Evolutionary conservation across 169 alveolate species (phyloP).

Genomic region (Plasmodium falciparum): DNA sequence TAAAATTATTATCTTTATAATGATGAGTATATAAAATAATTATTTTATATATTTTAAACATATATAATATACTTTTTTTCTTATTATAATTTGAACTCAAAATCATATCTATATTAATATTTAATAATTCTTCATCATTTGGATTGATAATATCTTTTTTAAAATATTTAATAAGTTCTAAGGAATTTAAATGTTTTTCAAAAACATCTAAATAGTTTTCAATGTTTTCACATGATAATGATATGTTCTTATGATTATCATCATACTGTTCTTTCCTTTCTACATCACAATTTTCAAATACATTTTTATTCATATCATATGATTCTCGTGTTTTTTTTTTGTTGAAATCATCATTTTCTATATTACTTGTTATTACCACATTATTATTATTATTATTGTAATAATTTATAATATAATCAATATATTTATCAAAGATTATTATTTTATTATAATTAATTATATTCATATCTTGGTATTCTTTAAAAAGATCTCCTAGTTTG

Average conservation of each 20-base stretch:
- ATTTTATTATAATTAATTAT: not conserved
- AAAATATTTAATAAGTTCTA: conserved; percentile 42
- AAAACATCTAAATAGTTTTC: conserved; percentile 44
- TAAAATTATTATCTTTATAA: conserved; percentile 53
- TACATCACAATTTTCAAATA: not conserved
- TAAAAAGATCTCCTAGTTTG: conserved; percentile 15
- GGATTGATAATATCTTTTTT: conserved; percentile 13
- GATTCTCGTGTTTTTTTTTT: not conserved
- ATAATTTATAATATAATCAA: conserved; percentile 23
- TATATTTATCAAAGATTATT: conserved; percentile 28
- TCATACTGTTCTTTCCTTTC: no score
- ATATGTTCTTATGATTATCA: no score
- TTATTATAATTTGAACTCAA: conserved; percentile 23
- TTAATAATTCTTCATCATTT: conserved; percentile 6
- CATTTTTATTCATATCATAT: no score
- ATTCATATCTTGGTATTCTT: no score
- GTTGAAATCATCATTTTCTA: not conserved
- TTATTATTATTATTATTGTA: not conserved
- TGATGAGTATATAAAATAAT: conserved; percentile 23
- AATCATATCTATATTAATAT: conserved; percentile 38
- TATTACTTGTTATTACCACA: not conserved
- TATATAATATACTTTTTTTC: conserved; percentile 28
- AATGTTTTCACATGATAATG: not conserved
- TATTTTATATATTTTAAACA: conserved; percentile 31
- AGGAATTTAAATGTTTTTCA: conserved; percentile 60